Percentiles rank a stretch among this genome's conserved stretches.
phyloP scores from a whole-genome alignment of 176 grass and related monocot genomes.

The Panicum miliaceum region DNA sequence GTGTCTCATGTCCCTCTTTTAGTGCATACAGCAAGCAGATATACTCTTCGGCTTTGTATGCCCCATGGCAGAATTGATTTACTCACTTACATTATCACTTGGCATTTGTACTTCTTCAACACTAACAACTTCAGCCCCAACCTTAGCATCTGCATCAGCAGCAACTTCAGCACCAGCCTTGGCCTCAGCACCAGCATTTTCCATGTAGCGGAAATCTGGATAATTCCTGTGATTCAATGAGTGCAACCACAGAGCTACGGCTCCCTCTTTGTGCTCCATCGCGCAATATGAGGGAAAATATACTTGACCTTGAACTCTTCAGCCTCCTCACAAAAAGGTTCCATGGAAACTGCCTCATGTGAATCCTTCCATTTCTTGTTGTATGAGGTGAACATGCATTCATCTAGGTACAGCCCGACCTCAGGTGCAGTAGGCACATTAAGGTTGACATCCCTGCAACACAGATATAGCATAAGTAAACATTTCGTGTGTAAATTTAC shows the following conservation, averaged over 20 bases:
- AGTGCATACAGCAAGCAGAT: slow-evolving; percentile 16
- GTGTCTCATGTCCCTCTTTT: neutral
- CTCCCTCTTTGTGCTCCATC: slow-evolving; percentile 95
- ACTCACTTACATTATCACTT: slow-evolving; percentile 14
- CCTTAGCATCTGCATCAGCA: slow-evolving; percentile 7
- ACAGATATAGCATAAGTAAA: slow-evolving; percentile 31
- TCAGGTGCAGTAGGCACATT: slow-evolving; percentile 96
- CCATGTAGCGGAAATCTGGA: slow-evolving; percentile 78
- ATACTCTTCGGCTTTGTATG: slow-evolving; percentile 10
- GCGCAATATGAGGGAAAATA: slow-evolving; percentile 90
- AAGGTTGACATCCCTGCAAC: slow-evolving; percentile 79
- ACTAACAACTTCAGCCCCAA: slow-evolving; percentile 1
- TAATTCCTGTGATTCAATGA: slow-evolving; percentile 88
- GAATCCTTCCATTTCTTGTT: slow-evolving; percentile 89
- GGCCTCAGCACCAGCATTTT: slow-evolving; percentile 38
- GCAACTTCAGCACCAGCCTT: slow-evolving; percentile 18
- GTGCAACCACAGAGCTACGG: slow-evolving; percentile 90
- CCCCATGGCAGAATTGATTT: slow-evolving; percentile 8
- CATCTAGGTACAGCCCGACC: slow-evolving; percentile 83
- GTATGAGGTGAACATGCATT: slow-evolving; percentile 92
- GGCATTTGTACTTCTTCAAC: slow-evolving; percentile 24
- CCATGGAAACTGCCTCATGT: slow-evolving; percentile 88
- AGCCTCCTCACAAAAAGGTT: slow-evolving; percentile 70
- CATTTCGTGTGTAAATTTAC: neutral
- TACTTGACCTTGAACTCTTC: slow-evolving; percentile 92